phyloP scores from a whole-genome alignment of 2,329 filamentous ascomycete species.

The Pseudovirgaria hyperparasitica region DNA sequence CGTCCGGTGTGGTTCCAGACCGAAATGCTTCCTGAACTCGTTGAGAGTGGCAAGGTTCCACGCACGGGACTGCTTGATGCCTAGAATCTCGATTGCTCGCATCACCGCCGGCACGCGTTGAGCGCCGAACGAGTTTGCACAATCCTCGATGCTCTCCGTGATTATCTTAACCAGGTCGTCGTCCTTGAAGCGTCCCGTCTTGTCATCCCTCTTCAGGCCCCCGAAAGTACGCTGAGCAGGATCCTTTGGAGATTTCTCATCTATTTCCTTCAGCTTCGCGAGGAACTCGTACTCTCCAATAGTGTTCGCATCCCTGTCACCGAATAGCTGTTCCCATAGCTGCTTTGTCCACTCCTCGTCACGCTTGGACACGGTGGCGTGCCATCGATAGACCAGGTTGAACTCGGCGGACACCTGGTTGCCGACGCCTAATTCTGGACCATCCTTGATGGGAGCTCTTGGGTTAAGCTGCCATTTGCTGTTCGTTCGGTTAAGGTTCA shows the following conservation, averaged over 20 bases:
- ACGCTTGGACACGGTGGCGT: slow-evolving; percentile 60
- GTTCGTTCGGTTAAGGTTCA: slow-evolving; percentile 52
- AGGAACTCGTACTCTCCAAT: slow-evolving; percentile 50
- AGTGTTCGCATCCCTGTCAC: slow-evolving; percentile 39
- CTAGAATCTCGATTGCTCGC: slow-evolving; percentile 65
- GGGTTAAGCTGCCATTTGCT: slow-evolving; percentile 75
- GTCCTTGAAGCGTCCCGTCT: slow-evolving; percentile 63
- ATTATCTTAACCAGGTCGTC: slow-evolving; percentile 64
- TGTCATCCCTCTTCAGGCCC: slow-evolving; percentile 47
- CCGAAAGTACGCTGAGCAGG: slow-evolving; percentile 58
- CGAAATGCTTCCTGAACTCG: slow-evolving; percentile 75
- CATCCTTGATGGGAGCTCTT: slow-evolving; percentile 49
- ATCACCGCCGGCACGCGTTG: slow-evolving; percentile 63
- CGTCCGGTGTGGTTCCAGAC: slow-evolving; percentile 58
- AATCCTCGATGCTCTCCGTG: slow-evolving; percentile 58
- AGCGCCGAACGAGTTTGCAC: slow-evolving; percentile 46
- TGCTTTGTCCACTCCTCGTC: slow-evolving; percentile 73
- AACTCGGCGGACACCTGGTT: slow-evolving; percentile 83
- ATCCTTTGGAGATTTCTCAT: slow-evolving; percentile 48
- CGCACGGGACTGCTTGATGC: slow-evolving; percentile 61
- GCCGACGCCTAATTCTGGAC: slow-evolving; percentile 58
- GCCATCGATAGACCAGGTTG: slow-evolving; percentile 80
- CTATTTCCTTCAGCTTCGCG: slow-evolving; percentile 49
- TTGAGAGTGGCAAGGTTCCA: slow-evolving; percentile 74
- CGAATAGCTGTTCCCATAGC: slow-evolving; percentile 24